Conservation (phyloP, 192 early-diverging fungal genomes). For the Borealophlyctis nickersoniae region DNA sequence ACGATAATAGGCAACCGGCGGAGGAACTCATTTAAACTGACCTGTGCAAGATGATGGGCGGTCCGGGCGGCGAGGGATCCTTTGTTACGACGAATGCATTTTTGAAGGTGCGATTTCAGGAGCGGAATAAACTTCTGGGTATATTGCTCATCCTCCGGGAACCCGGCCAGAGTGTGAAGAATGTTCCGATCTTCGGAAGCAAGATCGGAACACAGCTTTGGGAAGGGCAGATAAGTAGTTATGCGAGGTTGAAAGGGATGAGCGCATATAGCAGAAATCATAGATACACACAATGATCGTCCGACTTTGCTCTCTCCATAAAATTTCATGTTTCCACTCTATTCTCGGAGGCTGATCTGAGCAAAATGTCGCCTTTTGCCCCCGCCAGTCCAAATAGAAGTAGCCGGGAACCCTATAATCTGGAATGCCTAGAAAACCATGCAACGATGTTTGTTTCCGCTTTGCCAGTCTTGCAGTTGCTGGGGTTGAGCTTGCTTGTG, state of each 20-base stretch:
- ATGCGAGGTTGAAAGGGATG: background rate
- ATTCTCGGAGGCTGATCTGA: background rate
- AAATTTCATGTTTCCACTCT: background rate
- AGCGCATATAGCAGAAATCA: no score
- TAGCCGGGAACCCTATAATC: background rate
- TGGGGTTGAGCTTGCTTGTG: no score
- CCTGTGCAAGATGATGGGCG: background rate
- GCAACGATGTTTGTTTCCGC: background rate
- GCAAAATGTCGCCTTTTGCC: background rate
- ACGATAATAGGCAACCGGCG: background rate
- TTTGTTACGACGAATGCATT: background rate
- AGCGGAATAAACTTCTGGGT: background rate
- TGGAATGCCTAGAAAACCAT: background rate
- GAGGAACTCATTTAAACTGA: background rate
- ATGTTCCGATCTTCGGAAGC: background rate
- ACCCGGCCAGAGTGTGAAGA: background rate
- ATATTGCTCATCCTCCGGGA: background rate
- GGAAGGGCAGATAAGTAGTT: background rate
- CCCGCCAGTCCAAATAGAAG: background rate
- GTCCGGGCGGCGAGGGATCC: background rate
- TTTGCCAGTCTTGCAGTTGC: background rate
- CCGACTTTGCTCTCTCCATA: background rate
- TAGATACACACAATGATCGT: background rate
- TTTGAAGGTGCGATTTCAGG: background rate
- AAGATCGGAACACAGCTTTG: background rate